Evolutionary conservation across 768 basidiomycete species (phyloP), one percentile per base, ranked within the genome.

Genomic region (Lactarius sp.): DNA sequence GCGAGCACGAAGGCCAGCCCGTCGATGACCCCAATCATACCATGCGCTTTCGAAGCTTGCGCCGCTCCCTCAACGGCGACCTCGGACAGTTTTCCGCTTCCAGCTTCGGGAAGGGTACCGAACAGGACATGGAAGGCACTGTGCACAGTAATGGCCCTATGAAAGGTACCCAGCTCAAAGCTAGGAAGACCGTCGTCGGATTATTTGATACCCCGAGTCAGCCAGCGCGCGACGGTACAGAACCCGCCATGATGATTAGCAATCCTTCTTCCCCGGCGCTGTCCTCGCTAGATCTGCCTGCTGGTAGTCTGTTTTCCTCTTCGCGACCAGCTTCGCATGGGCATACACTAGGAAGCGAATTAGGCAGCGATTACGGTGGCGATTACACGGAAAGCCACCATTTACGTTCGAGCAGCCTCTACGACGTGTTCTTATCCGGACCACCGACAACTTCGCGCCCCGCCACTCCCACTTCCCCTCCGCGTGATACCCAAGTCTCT

Each of bases 181-280:
- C 62, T 55, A 75, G 80, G 42, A 85, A 82, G 64, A 83, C 82
- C 12, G 82, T 88, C 31, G 78, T 87, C 39, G 86, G 85, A 13
- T 74, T 88, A 7, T 89, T 89, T 66, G 82, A 85, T 69, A 65
- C 73, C 47, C 65, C 68, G 22, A 62, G 69, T 22, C 63, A 55
- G 18, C 57, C 56, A n/a, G 18, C 53, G 37, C 41, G 34, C 16
- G 63, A 64, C 39, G 54, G 33, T 8, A 7, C 49, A 3, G 64
- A 56, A 33, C 59, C 64, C 10, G 41, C 54, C 41, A 46, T 46
- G 50, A 60, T 60, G 54, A 39, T n/a, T 2, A 60, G 34, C 42
- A 20, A 65, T 14, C 41, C 27, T 51, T 41, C 47, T 27, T 62
- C 67, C 31, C 65, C 67, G 6, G 51, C 55, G 16, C 39, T 68